Evolutionary conservation across 2,329 filamentous ascomycete genomes (phyloP).

Genomic region (Xylaria multiplex): DNA sequence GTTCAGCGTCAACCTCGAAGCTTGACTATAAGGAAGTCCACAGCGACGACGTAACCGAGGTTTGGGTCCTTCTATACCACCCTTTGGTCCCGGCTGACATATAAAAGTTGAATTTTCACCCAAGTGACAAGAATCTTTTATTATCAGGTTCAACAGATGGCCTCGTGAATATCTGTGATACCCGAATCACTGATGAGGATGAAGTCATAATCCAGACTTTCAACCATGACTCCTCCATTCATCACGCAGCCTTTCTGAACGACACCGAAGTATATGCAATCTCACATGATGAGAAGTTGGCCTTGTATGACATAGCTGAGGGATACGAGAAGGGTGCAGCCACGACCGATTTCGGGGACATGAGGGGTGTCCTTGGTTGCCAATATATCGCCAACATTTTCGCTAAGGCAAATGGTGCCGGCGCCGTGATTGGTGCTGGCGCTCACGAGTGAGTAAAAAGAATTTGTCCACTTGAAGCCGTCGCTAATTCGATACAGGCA

Average conservation of each 20-base stretch:
- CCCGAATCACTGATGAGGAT: slow-evolving; percentile 75
- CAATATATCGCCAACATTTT: slow-evolving; percentile 79
- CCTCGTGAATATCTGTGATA: slow-evolving; percentile 81
- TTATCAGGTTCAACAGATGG: slow-evolving; percentile 84
- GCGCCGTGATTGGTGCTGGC: slow-evolving; percentile 72
- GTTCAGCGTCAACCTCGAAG: slow-evolving; percentile 58
- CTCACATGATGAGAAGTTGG: slow-evolving; percentile 81
- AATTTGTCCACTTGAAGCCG: neutral
- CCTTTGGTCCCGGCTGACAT: slow-evolving; percentile 36
- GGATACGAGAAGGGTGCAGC: slow-evolving; percentile 68
- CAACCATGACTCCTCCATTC: slow-evolving; percentile 79
- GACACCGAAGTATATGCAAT: slow-evolving; percentile 74
- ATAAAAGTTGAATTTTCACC: slow-evolving; percentile 69
- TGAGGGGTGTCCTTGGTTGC: slow-evolving; percentile 71
- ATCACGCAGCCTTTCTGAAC: slow-evolving; percentile 77
- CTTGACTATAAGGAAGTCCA: slow-evolving; percentile 72
- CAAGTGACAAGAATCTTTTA: slow-evolving; percentile 67
- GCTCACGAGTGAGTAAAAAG: slow-evolving; percentile 68
- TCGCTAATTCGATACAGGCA: slow-evolving; percentile 42
- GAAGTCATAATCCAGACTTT: slow-evolving; percentile 81
- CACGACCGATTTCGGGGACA: slow-evolving; percentile 71
- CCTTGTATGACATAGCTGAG: slow-evolving; percentile 76
- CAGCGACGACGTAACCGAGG: slow-evolving; percentile 74
- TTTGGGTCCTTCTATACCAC: slow-evolving; percentile 45
- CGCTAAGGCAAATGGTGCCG: slow-evolving; percentile 66